Percentiles rank a stretch among this genome's conserved stretches.
Evolutionary conservation across 768 basidiomycete species (phyloP).

Genomic region (Fistulinella prunicolor): DNA sequence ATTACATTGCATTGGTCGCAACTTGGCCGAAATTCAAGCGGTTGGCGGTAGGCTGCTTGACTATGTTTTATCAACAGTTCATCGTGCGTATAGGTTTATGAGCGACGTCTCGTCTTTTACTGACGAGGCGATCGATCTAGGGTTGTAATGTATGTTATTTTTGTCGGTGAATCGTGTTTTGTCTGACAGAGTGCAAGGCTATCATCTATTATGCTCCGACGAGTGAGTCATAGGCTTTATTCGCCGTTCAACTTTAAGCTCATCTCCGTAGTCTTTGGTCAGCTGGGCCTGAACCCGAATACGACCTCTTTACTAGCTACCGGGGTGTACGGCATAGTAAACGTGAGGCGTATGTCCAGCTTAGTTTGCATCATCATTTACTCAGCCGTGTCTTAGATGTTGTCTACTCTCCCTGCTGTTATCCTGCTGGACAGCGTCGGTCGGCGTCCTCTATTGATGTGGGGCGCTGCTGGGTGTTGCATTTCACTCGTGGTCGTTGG

Average conservation of each 20-base stretch:
- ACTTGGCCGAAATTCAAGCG: slow-evolving; percentile 33
- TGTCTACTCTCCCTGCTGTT: slow-evolving; percentile 37
- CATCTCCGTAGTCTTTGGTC: slow-evolving; percentile 37
- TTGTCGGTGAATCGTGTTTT: neutral
- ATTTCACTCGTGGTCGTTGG: slow-evolving; percentile 29
- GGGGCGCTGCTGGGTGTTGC: slow-evolving; percentile 36
- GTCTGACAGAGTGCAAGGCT: slow-evolving; percentile 17
- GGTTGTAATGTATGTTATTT: slow-evolving; percentile 24
- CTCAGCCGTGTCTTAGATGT: slow-evolving; percentile 19
- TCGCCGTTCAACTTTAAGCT: slow-evolving; percentile 1
- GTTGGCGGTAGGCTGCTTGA: slow-evolving; percentile 28
- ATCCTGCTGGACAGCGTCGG: slow-evolving; percentile 38
- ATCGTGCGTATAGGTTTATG: slow-evolving; percentile 19
- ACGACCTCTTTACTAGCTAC: slow-evolving; percentile 43
- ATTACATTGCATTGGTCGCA: slow-evolving; percentile 24
- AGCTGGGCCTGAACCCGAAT: slow-evolving; percentile 38
- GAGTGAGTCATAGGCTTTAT: slow-evolving; percentile 10
- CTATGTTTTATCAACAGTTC: slow-evolving; percentile 34
- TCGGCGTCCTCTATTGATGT: slow-evolving; percentile 39
- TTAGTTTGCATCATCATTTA: neutral
- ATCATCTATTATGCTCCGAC: slow-evolving; percentile 29
- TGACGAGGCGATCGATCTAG: slow-evolving; percentile 12
- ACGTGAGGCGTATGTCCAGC: slow-evolving; percentile 10
- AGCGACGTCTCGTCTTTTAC: neutral
- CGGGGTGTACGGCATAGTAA: slow-evolving; percentile 39